phyloP scores from a whole-genome alignment of 2,329 filamentous ascomycete species.

The Stagonosporopsis rhizophila region DNA sequence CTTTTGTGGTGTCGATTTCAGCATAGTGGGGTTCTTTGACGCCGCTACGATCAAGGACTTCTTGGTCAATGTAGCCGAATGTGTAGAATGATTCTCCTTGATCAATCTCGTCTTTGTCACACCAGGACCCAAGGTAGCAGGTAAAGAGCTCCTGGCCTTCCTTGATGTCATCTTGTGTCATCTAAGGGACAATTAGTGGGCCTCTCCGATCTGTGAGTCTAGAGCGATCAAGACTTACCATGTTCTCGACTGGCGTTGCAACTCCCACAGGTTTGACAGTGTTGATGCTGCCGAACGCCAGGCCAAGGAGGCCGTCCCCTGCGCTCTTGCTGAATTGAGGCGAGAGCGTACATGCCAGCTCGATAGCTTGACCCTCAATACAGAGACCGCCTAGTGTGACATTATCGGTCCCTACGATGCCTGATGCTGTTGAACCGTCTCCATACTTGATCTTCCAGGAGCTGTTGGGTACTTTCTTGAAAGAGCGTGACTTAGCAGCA shows the following conservation, averaged over 20 bases:
- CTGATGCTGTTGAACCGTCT: conserved; percentile 67
- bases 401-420: conserved; percentile 69
- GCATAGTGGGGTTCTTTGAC: conserved; percentile 66
- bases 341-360: conserved; percentile 67
- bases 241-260: conserved; percentile 65
- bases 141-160: conserved; percentile 65
- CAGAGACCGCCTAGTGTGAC: conserved; percentile 66
- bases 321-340: conserved; percentile 58
- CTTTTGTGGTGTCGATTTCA: conserved; percentile 67
- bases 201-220: background rate
- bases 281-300: conserved; percentile 66
- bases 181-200: conserved; percentile 32
- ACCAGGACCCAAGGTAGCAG: conserved; percentile 65
- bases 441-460: conserved; percentile 69
- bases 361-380: conserved; percentile 66
- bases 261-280: conserved; percentile 58
- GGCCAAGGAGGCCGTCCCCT: conserved; percentile 65
- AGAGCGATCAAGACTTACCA: conserved; percentile 29
- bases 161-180: conserved; percentile 63
- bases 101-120: conserved; percentile 55
- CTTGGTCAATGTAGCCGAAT: conserved; percentile 74
- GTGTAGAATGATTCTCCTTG: conserved; percentile 68
- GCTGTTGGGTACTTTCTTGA: conserved; percentile 52
- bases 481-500: conserved; percentile 46
- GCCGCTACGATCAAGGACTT: conserved; percentile 62